phyloP scores from a whole-genome alignment of 495 filamentous ascomycete species.

The Parachaetomium inaequale region DNA sequence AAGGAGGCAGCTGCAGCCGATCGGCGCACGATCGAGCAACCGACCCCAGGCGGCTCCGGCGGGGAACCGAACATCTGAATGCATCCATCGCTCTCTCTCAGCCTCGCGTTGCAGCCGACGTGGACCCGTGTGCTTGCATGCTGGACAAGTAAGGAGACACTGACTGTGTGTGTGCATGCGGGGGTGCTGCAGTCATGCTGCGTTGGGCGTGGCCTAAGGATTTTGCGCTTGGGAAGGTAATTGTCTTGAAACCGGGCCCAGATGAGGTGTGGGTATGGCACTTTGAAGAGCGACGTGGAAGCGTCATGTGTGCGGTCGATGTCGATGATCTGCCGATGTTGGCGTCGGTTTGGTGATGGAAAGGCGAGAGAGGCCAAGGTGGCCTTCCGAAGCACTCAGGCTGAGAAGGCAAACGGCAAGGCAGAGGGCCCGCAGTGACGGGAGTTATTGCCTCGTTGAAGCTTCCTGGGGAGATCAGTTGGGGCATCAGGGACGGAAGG shows the following conservation, averaged over 20 bases:
- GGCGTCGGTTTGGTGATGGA: not conserved
- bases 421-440: too few relatives aligned
- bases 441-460: too few relatives aligned
- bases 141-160: not conserved
- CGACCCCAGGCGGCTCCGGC: not conserved
- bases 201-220: not conserved
- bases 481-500: too few relatives aligned
- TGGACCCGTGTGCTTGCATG: not conserved
- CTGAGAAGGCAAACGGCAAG: not conserved
- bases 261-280: slow-evolving; percentile 15
- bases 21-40: not conserved
- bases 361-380: not conserved
- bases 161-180: slow-evolving; percentile 6
- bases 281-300: not conserved
- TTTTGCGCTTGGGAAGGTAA: slow-evolving; percentile 13
- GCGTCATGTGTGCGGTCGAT: not conserved
- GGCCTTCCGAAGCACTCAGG: not conserved
- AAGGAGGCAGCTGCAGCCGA: slow-evolving; percentile 6
- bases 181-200: slow-evolving; percentile 15
- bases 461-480: too few relatives aligned
- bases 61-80: not conserved
- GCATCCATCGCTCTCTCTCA: not conserved
- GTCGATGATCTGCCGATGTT: not conserved
- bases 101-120: not conserved
- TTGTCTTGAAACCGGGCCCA: slow-evolving; percentile 26